Base-by-base conservation (phyloP, 768 basidiomycete species). In the Coprinellus aureogranulatus region DNA sequence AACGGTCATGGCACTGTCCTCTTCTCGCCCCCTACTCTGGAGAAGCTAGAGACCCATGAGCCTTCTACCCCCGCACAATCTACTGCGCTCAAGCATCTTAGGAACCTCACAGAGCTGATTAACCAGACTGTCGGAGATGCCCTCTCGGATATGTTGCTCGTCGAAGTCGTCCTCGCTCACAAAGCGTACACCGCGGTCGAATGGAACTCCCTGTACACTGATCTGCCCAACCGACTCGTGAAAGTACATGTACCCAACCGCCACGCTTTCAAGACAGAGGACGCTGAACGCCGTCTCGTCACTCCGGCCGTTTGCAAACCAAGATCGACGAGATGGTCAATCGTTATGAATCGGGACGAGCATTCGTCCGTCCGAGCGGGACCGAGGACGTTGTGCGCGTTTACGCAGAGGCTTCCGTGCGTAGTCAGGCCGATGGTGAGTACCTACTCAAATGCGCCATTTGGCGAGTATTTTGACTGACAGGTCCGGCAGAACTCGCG, bases 111-210 rank as follows among this genome's bases (percentile, higher is more conserved):
- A 14, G 78, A 89, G 31, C 77, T 98, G 45, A 95, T 98, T 74
- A 99, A 99, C 66, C 96, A 98, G 73, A 95, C 97, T 9, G 96
- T 99, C 42, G 97, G 97, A 2, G 97, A 99, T 73, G 96, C 94
- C 5, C 78, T 98, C 22, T 95, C 92, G 14, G 97, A 99, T 69
- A 86, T 96, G 84, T 85, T 99, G 34, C 85, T 98, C 27, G 96
- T 98, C 28, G 95, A 98, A 67, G 85, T 86, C 27, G 91, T 98
- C 41, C 85, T 99, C 22, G 82, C 92, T 2, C 93, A 96, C 71
- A 89, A 88, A 66, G 84, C 88, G 6, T 98, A 94, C 78, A 84
- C 85, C 41, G 87, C 84, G 8, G 71, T 81, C 20, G 88, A 94
- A 65, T 99, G 97, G 97, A 92, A 98, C 68, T 87, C 89, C 20